phyloP scores from a whole-genome alignment of 169 alveolate genomes.

The Pseudocohnilembus persalinus region DNA sequence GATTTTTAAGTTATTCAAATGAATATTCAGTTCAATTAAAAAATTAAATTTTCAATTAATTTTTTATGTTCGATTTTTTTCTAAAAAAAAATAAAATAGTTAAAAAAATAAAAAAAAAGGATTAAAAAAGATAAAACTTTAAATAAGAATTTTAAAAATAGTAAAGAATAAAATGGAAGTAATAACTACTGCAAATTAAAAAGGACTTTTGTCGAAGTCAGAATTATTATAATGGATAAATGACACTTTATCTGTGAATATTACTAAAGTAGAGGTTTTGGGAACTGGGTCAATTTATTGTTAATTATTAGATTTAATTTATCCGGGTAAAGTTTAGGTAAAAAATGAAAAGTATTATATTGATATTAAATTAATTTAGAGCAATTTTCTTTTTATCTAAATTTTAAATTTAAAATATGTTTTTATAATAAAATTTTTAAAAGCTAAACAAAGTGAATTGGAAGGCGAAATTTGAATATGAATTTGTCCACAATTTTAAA shows the following conservation, averaged over 20 bases:
- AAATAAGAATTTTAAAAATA: no score
- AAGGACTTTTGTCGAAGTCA: slow-evolving; percentile 7
- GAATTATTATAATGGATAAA: slow-evolving; percentile 21
- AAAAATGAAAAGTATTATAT: no score
- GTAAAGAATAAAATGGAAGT: neutral
- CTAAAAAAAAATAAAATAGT: no score
- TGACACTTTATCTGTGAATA: neutral
- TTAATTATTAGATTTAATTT: slow-evolving; percentile 3
- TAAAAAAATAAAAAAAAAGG: no score
- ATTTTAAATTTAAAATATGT: neutral
- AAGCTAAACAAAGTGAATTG: slow-evolving; percentile 33
- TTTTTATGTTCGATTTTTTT: no score
- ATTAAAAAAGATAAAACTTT: neutral
- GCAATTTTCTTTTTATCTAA: neutral
- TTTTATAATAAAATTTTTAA: neutral
- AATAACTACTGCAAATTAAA: neutral
- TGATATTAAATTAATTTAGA: no score
- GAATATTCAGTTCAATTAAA: no score
- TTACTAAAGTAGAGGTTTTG: slow-evolving; percentile 12
- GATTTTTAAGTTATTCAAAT: no score
- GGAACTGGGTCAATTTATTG: slow-evolving; percentile 24
- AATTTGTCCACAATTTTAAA: slow-evolving; percentile 41
- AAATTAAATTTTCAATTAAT: no score
- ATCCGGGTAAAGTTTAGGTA: neutral
- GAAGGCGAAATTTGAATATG: slow-evolving; percentile 46